These are phyloP conservation scores for Fusarium drepaniforme DNA, from an alignment of 2,329 filamentous ascomycete genomes.

Conservation along the genomic window DNA sequence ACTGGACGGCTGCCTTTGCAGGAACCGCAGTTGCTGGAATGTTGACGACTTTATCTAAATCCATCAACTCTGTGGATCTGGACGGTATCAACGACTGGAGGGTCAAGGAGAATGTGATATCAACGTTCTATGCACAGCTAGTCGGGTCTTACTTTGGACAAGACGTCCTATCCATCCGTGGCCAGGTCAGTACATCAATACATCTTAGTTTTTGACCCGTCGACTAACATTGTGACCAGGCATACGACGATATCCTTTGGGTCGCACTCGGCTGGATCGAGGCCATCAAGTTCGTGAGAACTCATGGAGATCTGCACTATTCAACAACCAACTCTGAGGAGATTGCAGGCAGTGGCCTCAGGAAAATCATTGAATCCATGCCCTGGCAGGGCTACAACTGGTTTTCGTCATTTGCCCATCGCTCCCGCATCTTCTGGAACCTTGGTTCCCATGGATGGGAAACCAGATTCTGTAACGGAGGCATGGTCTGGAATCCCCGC, in stretches of 20 bases:
- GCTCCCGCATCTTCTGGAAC: constrained; percentile 88
- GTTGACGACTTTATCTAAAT: constrained; percentile 76
- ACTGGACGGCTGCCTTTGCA: constrained; percentile 92
- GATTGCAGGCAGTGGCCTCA: constrained; percentile 37
- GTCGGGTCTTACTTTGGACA: constrained; percentile 89
- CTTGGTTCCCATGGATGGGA: constrained; percentile 86
- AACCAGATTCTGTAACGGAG: constrained; percentile 81
- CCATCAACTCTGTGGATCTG: constrained; percentile 56
- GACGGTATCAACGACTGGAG: constrained; percentile 56
- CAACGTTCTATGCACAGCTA: constrained; percentile 83
- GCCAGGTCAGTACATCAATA: constrained; percentile 54
- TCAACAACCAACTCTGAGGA: constrained; percentile 32
- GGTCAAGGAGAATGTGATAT: constrained; percentile 81
- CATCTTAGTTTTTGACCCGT: no score
- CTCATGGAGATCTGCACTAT: constrained; percentile 76
- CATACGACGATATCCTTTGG: constrained; percentile 96
- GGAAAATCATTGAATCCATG: constrained; percentile 53
- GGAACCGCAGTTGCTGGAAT: constrained; percentile 83
- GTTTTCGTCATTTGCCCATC: constrained; percentile 81
- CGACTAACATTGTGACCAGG: constrained; percentile 58
- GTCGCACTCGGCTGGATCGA: constrained; percentile 94
- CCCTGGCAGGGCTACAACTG: constrained; percentile 85
- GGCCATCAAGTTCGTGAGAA: constrained; percentile 78
- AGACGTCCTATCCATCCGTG: constrained; percentile 78
- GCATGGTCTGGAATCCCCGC: constrained; percentile 91